Conservation (phyloP, 1,139 yeast genomes). For the Taphrina populina region DNA sequence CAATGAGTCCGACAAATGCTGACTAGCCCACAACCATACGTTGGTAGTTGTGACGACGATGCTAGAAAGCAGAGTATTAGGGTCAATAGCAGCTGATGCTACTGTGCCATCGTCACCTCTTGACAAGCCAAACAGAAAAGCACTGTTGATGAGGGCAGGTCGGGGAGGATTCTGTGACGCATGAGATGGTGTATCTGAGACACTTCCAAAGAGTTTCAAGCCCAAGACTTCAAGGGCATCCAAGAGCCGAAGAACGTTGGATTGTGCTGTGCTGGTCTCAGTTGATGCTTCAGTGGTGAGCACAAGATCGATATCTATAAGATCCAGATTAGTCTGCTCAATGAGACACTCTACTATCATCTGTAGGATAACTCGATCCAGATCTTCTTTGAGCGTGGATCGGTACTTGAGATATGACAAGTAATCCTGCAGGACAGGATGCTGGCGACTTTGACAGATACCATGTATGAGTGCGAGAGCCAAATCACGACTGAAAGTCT, state of each 20-base stretch:
- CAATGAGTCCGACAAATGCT: not conserved
- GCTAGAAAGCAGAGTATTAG: too few relatives aligned
- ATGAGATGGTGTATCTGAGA: too few relatives aligned
- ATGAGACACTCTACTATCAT: slow-evolving; percentile 2
- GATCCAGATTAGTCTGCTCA: slow-evolving; percentile 7
- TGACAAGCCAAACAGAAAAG: too few relatives aligned
- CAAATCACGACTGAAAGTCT: too few relatives aligned
- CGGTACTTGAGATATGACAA: not conserved
- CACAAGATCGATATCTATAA: slow-evolving; percentile 9
- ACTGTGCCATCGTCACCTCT: too few relatives aligned
- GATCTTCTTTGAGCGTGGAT: slow-evolving; percentile 1
- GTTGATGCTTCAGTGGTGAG: not conserved
- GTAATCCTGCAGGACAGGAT: slow-evolving; percentile 14
- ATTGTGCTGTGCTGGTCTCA: slow-evolving; percentile 8
- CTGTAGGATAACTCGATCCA: not conserved
- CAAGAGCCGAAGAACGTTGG: slow-evolving; percentile 4
- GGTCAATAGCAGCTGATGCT: too few relatives aligned
- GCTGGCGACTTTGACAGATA: slow-evolving; percentile 2
- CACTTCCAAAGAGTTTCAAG: too few relatives aligned
- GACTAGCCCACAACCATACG: slow-evolving; percentile 9
- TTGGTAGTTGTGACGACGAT: not conserved
- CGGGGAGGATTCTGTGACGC: too few relatives aligned
- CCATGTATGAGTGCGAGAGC: not conserved
- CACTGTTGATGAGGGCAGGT: too few relatives aligned
- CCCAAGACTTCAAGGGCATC: not conserved